phyloP scores from a whole-genome alignment of 306 rosid species.

The Luffa acutangula region DNA sequence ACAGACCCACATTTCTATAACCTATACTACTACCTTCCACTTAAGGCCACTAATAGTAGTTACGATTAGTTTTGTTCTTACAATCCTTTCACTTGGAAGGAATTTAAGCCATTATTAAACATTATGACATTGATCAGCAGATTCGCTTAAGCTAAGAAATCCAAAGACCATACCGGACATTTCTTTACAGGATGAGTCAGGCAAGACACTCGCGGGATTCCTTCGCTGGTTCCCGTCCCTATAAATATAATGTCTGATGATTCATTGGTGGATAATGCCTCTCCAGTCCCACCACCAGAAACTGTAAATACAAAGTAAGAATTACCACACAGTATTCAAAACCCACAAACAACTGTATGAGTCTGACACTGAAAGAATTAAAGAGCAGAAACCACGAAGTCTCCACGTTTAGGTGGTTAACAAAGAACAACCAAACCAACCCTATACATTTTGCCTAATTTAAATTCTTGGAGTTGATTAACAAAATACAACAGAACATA shows the following conservation, averaged over 20 bases:
- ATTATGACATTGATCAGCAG: neutral
- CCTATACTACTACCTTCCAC: neutral
- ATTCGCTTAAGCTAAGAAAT: neutral
- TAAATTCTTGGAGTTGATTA: no score
- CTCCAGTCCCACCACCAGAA: slow-evolving; percentile 24
- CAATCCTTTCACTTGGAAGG: neutral
- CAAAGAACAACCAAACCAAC: neutral
- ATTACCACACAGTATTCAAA: slow-evolving; percentile 7
- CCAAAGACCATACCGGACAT: slow-evolving; percentile 42
- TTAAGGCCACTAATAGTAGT: neutral
- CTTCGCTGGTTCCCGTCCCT: slow-evolving; percentile 97
- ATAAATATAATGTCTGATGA: slow-evolving; percentile 59
- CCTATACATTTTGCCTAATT: no score
- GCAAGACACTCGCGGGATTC: slow-evolving; percentile 86
- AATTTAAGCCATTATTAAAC: slow-evolving; percentile 5
- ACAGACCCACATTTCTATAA: neutral
- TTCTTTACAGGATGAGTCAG: slow-evolving; percentile 60
- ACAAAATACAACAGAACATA: neutral
- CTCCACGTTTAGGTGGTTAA: neutral
- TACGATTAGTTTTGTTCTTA: neutral
- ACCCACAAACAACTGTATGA: neutral
- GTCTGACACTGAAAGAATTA: neutral
- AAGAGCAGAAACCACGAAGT: neutral
- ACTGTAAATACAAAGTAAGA: slow-evolving; percentile 22
- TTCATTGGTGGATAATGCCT: slow-evolving; percentile 20